Evolutionary conservation across 495 filamentous ascomycete species (phyloP).

Genomic region (Hypoxylon perforatum): DNA sequence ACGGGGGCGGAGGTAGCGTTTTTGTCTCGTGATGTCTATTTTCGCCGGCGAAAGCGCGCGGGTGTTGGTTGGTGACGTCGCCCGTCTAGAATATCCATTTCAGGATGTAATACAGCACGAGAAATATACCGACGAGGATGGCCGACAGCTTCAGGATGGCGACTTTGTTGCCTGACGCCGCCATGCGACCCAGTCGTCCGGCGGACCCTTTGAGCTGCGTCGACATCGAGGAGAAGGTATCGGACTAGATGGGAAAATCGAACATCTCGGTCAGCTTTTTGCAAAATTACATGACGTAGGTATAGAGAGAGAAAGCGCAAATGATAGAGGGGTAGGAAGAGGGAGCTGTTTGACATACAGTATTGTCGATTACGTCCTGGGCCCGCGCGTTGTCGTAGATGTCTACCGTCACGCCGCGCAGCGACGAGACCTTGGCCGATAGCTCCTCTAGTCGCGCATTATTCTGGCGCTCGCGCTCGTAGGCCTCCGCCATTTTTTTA

Average conservation of each 20-base stretch:
- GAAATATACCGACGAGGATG: constrained; percentile 78
- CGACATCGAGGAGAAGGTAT: constrained; percentile 69
- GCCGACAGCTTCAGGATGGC: constrained; percentile 89
- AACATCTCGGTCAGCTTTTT: constrained; percentile 1
- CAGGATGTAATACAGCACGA: constrained; percentile 78
- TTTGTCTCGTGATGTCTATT: background rate
- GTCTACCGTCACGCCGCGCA: constrained; percentile 96
- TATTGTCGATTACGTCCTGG: constrained; percentile 86
- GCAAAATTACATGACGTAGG: background rate
- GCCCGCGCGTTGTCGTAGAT: constrained; percentile 94
- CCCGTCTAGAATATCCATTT: constrained; percentile 70
- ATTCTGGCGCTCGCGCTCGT: constrained; percentile 96
- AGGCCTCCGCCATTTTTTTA: constrained; percentile 88
- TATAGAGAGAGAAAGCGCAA: background rate
- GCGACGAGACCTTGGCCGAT: constrained; percentile 85
- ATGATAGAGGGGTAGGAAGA: background rate
- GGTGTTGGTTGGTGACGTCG: background rate
- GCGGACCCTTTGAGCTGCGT: constrained; percentile 85
- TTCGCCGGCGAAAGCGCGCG: background rate
- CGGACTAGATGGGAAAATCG: constrained; percentile 46
- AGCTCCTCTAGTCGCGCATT: constrained; percentile 94
- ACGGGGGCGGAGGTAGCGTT: background rate
- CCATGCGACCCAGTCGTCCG: constrained; percentile 89
- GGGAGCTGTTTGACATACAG: constrained; percentile 65
- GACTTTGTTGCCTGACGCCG: constrained; percentile 86